Evolutionary conservation across 371 early-diverging fungal species (phyloP).

Genomic region (Enteropsectra breve): DNA sequence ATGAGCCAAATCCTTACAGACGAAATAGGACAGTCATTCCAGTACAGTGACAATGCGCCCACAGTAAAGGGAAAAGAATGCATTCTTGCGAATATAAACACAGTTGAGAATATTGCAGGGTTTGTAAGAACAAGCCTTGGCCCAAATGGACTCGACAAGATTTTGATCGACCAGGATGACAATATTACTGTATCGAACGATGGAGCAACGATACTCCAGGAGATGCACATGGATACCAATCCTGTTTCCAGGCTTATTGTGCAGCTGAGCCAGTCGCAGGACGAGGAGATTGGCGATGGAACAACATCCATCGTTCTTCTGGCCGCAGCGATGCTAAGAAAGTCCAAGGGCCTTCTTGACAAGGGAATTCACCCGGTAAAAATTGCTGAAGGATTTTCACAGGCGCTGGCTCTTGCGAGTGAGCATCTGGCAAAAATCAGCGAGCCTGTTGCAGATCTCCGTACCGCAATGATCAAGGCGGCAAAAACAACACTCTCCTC

Average conservation of each 20-base stretch:
- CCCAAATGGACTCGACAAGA: slow-evolving; percentile 95
- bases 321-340: slow-evolving; percentile 89
- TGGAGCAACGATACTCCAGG: slow-evolving; percentile 95
- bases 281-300: slow-evolving; percentile 99
- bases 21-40: slow-evolving; percentile 47
- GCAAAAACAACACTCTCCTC: slow-evolving; percentile 91
- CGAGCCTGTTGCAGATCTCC: slow-evolving; percentile 63
- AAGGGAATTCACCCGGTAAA: slow-evolving; percentile 96
- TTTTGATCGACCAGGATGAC: slow-evolving; percentile 90
- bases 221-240: slow-evolving; percentile 89
- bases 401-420: slow-evolving; percentile 80
- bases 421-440: slow-evolving; percentile 76
- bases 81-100: slow-evolving; percentile 71
- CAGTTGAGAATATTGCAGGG: slow-evolving; percentile 83
- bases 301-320: slow-evolving; percentile 98
- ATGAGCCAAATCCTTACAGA: slow-evolving; percentile 33
- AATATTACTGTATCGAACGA: slow-evolving; percentile 98
- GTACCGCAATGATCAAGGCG: slow-evolving; percentile 68
- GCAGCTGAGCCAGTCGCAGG: slow-evolving; percentile 90
- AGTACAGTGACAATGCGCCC: slow-evolving; percentile 23
- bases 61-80: slow-evolving; percentile 26
- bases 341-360: slow-evolving; percentile 82
- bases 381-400: slow-evolving; percentile 93
- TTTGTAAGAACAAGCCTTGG: slow-evolving; percentile 95
- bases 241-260: slow-evolving; percentile 93